Evolutionary conservation across 371 early-diverging fungal genomes (phyloP).

Genomic region (Globomyces sp.): DNA sequence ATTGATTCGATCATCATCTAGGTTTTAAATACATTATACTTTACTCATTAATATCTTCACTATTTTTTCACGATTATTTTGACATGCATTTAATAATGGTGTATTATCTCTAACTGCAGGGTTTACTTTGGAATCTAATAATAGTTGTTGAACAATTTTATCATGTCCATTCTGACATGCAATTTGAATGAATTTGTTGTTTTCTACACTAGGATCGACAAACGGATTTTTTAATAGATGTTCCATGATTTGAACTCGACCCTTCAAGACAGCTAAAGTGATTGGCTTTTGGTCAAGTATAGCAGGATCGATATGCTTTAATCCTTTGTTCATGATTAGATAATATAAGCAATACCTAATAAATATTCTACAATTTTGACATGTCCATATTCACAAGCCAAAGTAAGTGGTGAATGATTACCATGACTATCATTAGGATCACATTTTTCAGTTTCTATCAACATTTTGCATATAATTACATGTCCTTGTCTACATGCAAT

Average conservation of each 20-base stretch:
- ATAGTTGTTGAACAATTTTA: background rate
- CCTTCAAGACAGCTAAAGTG: too few species aligned
- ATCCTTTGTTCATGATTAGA: too few species aligned
- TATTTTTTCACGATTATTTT: background rate
- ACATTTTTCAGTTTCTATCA: too few species aligned
- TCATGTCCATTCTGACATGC: conserved; percentile 7
- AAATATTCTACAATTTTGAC: background rate
- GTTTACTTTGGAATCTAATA: conserved; percentile 6
- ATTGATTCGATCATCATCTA: too few species aligned
- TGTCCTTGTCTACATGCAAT: background rate
- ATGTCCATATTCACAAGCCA: conserved; percentile 11
- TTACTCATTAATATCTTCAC: too few species aligned
- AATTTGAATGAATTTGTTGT: background rate
- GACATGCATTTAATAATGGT: conserved; percentile 2
- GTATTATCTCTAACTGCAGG: conserved; percentile 2
- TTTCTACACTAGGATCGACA: background rate
- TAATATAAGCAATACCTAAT: too few species aligned
- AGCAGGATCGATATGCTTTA: too few species aligned
- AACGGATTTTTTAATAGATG: too few species aligned
- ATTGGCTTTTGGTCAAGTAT: too few species aligned
- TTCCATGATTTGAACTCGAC: too few species aligned
- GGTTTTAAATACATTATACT: too few species aligned
- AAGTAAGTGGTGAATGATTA: background rate
- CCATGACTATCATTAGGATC: too few species aligned
- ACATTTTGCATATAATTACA: background rate